A percentile compares a stretch with the other conserved stretches of the same genome.
These are phyloP conservation scores for Coemansia sp. DNA, from an alignment of 192 early-diverging fungal species.

Conservation along the genomic window DNA sequence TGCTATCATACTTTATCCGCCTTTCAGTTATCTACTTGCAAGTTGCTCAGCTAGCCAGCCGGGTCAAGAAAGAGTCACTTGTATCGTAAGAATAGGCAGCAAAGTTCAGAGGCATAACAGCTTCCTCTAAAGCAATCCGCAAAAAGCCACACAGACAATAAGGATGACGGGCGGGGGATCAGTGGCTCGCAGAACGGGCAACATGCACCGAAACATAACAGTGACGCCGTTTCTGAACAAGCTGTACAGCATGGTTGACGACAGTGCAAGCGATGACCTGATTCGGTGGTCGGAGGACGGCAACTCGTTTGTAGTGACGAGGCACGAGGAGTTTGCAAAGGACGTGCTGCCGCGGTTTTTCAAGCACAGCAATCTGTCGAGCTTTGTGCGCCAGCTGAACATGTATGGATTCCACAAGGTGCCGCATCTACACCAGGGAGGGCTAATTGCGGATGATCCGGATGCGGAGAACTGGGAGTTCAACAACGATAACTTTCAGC, in stretches of 20 bases:
- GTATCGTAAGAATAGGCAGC: not conserved
- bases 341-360: constrained; percentile 82
- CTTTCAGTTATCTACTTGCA: not conserved
- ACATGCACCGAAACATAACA: constrained; percentile 47
- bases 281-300: constrained; percentile 91
- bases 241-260: constrained; percentile 94
- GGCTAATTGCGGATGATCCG: constrained; percentile 67
- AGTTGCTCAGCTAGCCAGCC: not conserved
- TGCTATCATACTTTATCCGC: not conserved
- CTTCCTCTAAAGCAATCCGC: not conserved
- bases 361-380: constrained; percentile 90
- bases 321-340: constrained; percentile 78
- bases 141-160: not conserved
- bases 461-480: constrained; percentile 91
- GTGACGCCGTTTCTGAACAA: constrained; percentile 95
- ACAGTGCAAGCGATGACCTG: constrained; percentile 75
- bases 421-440: constrained; percentile 90
- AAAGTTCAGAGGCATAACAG: no score
- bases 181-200: constrained; percentile 33
- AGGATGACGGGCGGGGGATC: constrained; percentile 12
- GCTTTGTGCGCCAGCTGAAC: constrained; percentile 90
- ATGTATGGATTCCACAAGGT: constrained; percentile 98
- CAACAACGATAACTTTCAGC: constrained; percentile 85
- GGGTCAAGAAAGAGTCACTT: not conserved
- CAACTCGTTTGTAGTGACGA: constrained; percentile 77